phyloP scores from a whole-genome alignment of 2,329 filamentous ascomycete genomes.

The Amauroascus verrucosus region DNA sequence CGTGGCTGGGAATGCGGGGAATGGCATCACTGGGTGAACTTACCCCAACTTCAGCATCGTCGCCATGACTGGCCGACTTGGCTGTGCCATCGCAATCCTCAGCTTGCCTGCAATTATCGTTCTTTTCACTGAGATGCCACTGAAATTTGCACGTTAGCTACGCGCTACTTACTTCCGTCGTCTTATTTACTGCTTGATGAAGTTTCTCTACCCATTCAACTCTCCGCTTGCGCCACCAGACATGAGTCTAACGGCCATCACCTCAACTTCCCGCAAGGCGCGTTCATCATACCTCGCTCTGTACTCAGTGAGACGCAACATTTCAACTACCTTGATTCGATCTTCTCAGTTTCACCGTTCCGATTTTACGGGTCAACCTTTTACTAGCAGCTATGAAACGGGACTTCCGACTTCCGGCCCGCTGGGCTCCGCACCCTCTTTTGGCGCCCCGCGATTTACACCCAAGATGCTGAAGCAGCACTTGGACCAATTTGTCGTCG shows the following conservation, averaged over 20 bases:
- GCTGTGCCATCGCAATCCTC: not conserved
- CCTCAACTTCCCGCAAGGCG: slow-evolving; percentile 26
- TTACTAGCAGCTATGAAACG: slow-evolving; percentile 53
- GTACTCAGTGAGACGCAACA: slow-evolving; percentile 23
- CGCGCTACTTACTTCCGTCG: not conserved
- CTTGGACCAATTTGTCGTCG: slow-evolving; percentile 91
- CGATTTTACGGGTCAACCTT: slow-evolving; percentile 54
- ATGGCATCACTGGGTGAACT: not conserved
- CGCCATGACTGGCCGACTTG: not conserved
- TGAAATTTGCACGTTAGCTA: not conserved
- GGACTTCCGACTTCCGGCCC: slow-evolving; percentile 53
- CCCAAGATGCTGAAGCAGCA: slow-evolving; percentile 68
- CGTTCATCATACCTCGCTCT: slow-evolving; percentile 33
- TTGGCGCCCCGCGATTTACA: slow-evolving; percentile 49
- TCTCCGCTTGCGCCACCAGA: slow-evolving; percentile 10
- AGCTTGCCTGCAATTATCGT: not conserved
- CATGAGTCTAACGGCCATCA: slow-evolving; percentile 8
- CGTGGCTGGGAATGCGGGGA: not conserved
- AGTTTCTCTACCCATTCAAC: slow-evolving; percentile 11
- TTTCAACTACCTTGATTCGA: slow-evolving; percentile 28
- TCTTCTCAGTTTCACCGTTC: slow-evolving; percentile 48
- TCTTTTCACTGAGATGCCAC: not conserved
- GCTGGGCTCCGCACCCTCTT: slow-evolving; percentile 48
- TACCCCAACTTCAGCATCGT: not conserved
- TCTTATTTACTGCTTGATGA: slow-evolving; percentile 5